phyloP scores from a whole-genome alignment of 495 filamentous ascomycete genomes.

The Talaromyces wortmannii region DNA sequence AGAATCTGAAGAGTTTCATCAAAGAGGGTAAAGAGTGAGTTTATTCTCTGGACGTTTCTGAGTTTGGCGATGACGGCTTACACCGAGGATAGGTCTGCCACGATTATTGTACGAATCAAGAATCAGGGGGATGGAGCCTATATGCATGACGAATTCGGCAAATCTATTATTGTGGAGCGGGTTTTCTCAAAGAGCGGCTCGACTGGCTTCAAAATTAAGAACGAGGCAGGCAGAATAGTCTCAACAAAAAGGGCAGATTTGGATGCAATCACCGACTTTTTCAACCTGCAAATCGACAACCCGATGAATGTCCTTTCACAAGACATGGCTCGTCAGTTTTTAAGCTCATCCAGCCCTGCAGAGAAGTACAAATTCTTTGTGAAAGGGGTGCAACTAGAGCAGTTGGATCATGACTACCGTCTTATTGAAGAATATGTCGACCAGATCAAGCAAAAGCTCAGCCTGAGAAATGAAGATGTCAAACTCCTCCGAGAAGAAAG shows the following conservation, averaged over 20 bases:
- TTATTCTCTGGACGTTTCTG: not conserved
- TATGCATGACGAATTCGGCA: conserved; percentile 73
- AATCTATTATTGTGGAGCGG: conserved; percentile 84
- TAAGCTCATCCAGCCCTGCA: conserved; percentile 70
- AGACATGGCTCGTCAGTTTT: conserved; percentile 88
- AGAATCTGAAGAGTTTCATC: conserved; percentile 84
- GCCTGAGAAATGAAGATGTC: conserved; percentile 40
- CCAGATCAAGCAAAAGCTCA: conserved; percentile 55
- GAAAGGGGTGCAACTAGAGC: conserved; percentile 88
- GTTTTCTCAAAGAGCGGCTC: conserved; percentile 72
- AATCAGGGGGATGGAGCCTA: conserved; percentile 82
- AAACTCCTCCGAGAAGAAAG: conserved; percentile 34
- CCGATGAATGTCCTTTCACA: conserved; percentile 97
- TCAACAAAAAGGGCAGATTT: conserved; percentile 81
- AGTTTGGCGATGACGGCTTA: not conserved
- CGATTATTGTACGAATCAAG: conserved; percentile 75
- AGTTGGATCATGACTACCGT: conserved; percentile 85
- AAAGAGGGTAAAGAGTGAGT: conserved; percentile 77
- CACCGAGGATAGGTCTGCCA: conserved; percentile 24
- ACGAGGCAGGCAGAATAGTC: conserved; percentile 57
- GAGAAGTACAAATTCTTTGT: conserved; percentile 97
- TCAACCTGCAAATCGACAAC: conserved; percentile 90
- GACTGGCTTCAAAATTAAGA: conserved; percentile 85
- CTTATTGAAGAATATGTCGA: conserved; percentile 67
- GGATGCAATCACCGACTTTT: conserved; percentile 91